Conservation (phyloP, 1,284 basidiomycete species). For the Tremellales sp. region DNA sequence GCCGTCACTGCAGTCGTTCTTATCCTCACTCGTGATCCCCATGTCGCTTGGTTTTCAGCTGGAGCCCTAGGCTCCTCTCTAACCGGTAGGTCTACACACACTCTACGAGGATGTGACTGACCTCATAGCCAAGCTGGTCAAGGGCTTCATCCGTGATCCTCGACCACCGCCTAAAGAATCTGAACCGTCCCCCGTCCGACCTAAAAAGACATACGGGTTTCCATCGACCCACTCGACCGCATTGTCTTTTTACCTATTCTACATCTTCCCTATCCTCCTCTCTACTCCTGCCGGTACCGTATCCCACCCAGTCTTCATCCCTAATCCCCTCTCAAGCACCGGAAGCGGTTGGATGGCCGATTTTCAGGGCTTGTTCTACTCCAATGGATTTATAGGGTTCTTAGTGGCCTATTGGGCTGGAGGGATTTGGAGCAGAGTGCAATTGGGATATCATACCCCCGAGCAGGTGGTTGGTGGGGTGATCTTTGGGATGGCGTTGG, state of each 20-base stretch:
- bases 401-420: slow-evolving; percentile 30
- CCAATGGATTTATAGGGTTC: neutral
- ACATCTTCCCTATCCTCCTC: slow-evolving; percentile 58
- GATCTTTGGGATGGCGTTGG: slow-evolving; percentile 58
- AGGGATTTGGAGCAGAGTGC: slow-evolving; percentile 65
- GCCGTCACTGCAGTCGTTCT: slow-evolving; percentile 57
- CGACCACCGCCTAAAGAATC: slow-evolving; percentile 60
- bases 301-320: neutral
- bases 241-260: slow-evolving; percentile 67
- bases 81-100: slow-evolving; percentile 18
- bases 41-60: slow-evolving; percentile 62
- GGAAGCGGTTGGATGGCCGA: neutral
- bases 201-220: slow-evolving; percentile 60
- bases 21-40: slow-evolving; percentile 64
- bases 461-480: slow-evolving; percentile 67
- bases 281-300: neutral
- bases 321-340: too few relatives aligned
- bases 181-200: slow-evolving; percentile 18
- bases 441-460: slow-evolving; percentile 76
- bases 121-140: slow-evolving; percentile 60
- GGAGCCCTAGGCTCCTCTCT: slow-evolving; percentile 63
- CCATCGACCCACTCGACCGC: slow-evolving; percentile 80
- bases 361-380: neutral
- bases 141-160: slow-evolving; percentile 55
- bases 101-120: slow-evolving; percentile 4